phyloP scores from a whole-genome alignment of 345 rosid genomes.

The Citrus mangshanensis region DNA sequence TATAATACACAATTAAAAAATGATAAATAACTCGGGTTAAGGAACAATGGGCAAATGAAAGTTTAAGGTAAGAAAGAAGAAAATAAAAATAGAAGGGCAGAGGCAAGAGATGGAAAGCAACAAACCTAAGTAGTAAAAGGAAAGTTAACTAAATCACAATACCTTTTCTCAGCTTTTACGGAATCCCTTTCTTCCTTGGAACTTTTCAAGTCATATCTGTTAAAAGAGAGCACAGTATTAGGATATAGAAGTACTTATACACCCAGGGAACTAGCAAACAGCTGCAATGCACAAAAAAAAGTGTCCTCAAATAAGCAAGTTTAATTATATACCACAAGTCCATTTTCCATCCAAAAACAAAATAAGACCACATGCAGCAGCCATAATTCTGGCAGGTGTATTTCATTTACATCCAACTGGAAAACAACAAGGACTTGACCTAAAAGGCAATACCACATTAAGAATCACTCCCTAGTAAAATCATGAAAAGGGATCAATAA shows the following conservation, averaged over 20 bases:
- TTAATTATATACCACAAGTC: neutral
- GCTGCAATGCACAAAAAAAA: neutral
- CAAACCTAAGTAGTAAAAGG: neutral
- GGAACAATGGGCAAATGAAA: constrained; percentile 8
- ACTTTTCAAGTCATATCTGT: constrained; percentile 70
- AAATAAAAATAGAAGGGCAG: neutral
- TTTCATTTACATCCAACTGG: neutral
- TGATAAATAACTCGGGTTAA: neutral
- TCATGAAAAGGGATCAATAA: neutral
- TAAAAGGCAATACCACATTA: neutral
- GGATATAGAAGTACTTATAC: neutral
- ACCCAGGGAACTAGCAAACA: neutral
- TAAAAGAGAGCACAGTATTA: constrained; percentile 4
- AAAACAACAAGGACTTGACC: neutral
- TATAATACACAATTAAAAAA: constrained; percentile 15
- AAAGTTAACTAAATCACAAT: constrained; percentile 6
- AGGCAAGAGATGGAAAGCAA: neutral
- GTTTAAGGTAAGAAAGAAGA: neutral
- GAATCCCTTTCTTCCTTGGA: constrained; percentile 66
- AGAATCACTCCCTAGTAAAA: neutral
- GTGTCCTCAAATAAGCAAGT: neutral
- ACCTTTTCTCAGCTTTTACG: constrained; percentile 56
- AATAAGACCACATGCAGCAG: neutral
- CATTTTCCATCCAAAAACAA: neutral
- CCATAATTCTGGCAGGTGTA: neutral